These are phyloP conservation scores for Termitomyces sp. DNA, from an alignment of 768 basidiomycete genomes.

Conservation along the genomic window DNA sequence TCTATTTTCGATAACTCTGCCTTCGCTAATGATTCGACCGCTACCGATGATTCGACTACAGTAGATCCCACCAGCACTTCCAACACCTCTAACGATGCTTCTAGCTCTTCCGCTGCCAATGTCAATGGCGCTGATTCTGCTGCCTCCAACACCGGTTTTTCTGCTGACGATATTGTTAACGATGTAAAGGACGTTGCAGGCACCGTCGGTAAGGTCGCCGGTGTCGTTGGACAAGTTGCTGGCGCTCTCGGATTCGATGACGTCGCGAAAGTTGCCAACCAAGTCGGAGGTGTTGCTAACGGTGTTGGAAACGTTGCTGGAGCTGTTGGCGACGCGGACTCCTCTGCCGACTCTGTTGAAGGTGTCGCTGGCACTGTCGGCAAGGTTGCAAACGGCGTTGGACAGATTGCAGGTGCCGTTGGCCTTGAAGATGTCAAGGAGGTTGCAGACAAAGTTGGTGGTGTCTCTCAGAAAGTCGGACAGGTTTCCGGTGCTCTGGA, in stretches of 20 bases:
- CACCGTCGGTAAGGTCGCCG: constrained; percentile 3
- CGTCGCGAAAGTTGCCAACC: neutral
- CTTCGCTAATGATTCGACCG: neutral
- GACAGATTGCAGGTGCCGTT: neutral
- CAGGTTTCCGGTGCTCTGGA: neutral
- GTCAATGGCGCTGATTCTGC: neutral
- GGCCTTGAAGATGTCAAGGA: neutral
- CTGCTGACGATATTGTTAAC: neutral
- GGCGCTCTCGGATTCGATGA: neutral
- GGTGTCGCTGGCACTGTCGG: constrained; percentile 7
- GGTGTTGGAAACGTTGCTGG: neutral
- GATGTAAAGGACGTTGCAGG: neutral
- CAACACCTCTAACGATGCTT: neutral
- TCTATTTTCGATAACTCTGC: neutral
- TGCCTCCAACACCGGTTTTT: neutral
- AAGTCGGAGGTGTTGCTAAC: neutral
- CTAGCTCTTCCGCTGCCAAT: no score
- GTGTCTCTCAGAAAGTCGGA: neutral
- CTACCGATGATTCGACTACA: neutral
- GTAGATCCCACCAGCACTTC: neutral
- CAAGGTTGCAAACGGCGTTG: neutral
- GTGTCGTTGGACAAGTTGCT: constrained; percentile 1
- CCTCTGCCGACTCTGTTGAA: neutral
- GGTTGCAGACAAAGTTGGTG: neutral
- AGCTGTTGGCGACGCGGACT: neutral